phyloP scores from a whole-genome alignment of 2,329 filamentous ascomycete genomes.

The Cytospora piceicola region DNA sequence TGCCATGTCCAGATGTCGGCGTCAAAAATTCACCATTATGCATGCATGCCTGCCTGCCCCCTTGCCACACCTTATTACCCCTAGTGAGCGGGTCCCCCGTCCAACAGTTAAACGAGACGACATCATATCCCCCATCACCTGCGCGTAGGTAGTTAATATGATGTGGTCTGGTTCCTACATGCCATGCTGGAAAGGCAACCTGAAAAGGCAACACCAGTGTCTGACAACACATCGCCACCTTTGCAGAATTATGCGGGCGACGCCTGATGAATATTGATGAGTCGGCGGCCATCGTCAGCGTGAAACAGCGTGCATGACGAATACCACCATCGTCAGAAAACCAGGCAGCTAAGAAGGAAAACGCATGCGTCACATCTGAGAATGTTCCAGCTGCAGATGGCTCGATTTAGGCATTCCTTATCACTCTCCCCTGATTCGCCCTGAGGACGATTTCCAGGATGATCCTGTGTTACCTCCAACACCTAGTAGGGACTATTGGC shows the following conservation, averaged over 20 bases:
- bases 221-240: too few species aligned
- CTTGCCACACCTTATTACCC: not conserved
- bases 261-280: too few species aligned
- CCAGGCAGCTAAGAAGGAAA: not conserved
- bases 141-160: too few species aligned
- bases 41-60: not conserved
- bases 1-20: too few species aligned
- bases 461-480: conserved; percentile 3
- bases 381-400: conserved; percentile 19
- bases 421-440: conserved; percentile 25
- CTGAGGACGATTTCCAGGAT: not conserved
- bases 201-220: not conserved
- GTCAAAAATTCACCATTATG: not conserved
- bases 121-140: not conserved
- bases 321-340: too few species aligned
- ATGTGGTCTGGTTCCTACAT: not conserved
- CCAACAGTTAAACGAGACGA: not conserved
- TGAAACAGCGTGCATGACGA: not conserved
- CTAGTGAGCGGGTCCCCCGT: not conserved
- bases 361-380: conserved; percentile 14
- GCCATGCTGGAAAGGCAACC: too few species aligned
- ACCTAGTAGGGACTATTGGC: not conserved
- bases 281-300: too few species aligned
- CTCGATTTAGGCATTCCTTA: conserved; percentile 27
- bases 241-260: too few species aligned